Evolutionary conservation across 805 yeast genomes (phyloP), one percentile per base, ranked within the genome.

Genomic region (Ogataea ramenticola): DNA sequence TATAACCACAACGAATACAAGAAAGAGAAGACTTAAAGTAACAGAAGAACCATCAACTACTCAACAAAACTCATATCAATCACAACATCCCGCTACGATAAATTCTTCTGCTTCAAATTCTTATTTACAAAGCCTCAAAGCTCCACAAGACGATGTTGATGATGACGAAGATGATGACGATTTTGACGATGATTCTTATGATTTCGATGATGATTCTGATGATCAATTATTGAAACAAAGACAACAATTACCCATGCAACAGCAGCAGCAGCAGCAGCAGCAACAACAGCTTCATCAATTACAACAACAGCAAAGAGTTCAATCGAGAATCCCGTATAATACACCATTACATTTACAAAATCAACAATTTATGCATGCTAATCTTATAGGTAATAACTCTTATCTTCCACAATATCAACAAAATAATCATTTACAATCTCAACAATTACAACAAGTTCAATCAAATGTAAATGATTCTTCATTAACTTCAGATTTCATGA

Each of bases 401-500:
- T 19, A 34, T 20, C 17, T 36, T 15, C 39, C 30, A 46, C 14
- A 22, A 47, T 10, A 50, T 43, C 37, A 43, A 46, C 21, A 53
- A 46, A 20, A 22, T 49, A 15, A 41, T 22, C 38, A 41, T 11
- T 20, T 15, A 9, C 30, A 26, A 37, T 22, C 40, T 10, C 37
- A 34, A 34, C 37, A 34, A 34, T 34, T 37, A 26, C 40, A 24
- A 46, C 15, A 22, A 47, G 14, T 48, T 41, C 39, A 44, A 46
- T 21, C 52, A 46, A 19, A 22, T 47, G 21, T 40, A 22, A 17
- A 36, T 41, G 17, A 37, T 9, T 58, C 71, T 3, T 73, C 80
- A 8, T 74, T 80, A 2, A 75, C 77, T 3, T 67, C 75, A 45
- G 82, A 75, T 36, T 74, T 75, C 49, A 64, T 73, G 67, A 73